Evolutionary conservation across 2,329 filamentous ascomycete genomes (phyloP).

Genomic region (Microascus cirrosus): DNA sequence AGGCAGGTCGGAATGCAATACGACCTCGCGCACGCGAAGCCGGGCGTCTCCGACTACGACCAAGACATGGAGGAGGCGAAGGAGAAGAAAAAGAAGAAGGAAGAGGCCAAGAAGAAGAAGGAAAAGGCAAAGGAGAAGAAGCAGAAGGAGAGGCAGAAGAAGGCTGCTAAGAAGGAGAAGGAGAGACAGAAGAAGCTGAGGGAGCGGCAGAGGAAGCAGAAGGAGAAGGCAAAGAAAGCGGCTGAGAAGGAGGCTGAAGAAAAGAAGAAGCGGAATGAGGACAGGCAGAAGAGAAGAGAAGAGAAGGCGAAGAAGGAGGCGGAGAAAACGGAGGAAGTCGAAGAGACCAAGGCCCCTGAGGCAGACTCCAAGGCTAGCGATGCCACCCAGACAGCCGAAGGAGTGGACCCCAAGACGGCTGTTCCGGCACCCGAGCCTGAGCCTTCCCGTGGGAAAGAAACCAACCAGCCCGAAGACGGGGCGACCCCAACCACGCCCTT

Average conservation of each 20-base stretch:
- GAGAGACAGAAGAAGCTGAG: slow-evolving; percentile 1
- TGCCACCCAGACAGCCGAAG: not conserved
- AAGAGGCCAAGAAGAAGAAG: slow-evolving; percentile 13
- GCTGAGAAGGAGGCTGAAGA: slow-evolving; percentile 3
- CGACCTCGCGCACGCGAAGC: slow-evolving; percentile 50
- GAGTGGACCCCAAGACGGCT: not conserved
- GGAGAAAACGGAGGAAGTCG: slow-evolving; percentile 11
- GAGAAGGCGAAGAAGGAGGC: slow-evolving; percentile 7
- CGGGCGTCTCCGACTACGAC: slow-evolving; percentile 39
- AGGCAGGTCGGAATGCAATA: slow-evolving; percentile 47
- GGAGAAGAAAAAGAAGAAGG: slow-evolving; percentile 14
- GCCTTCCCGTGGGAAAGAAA: not conserved
- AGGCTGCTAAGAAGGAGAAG: not conserved
- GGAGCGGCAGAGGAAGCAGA: not conserved
- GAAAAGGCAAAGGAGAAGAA: slow-evolving; percentile 14
- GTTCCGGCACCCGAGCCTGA: not conserved
- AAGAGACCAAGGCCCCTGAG: slow-evolving; percentile 6
- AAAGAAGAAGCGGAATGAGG: slow-evolving; percentile 17
- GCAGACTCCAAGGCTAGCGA: not conserved
- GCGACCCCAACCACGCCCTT: not conserved
- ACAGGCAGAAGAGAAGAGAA: slow-evolving; percentile 10
- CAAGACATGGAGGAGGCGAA: slow-evolving; percentile 17
- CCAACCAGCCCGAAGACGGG: not conserved
- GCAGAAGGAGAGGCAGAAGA: slow-evolving; percentile 7
- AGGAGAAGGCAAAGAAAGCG: slow-evolving; percentile 1